phyloP scores from a whole-genome alignment of 2,329 filamentous ascomycete genomes.

The Talaromyces islandicus region DNA sequence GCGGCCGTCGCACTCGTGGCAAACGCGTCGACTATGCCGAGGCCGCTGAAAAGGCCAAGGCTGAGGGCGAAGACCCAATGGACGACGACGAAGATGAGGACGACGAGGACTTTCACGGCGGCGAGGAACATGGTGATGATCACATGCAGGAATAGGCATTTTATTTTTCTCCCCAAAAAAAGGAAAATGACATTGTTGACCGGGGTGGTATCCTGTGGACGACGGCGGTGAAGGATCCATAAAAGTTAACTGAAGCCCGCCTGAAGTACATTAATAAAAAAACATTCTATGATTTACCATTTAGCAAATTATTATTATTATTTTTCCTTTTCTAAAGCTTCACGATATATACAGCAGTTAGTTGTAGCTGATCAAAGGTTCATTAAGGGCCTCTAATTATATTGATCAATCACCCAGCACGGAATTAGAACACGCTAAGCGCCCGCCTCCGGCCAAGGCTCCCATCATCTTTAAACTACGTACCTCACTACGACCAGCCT shows the following conservation, averaged over 20 bases:
- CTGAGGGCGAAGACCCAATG: slow-evolving; percentile 63
- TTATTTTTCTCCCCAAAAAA: neutral
- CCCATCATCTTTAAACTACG: neutral
- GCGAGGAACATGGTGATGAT: slow-evolving; percentile 25
- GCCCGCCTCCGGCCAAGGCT: neutral
- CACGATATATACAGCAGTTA: neutral
- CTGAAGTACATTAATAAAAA: too few species aligned
- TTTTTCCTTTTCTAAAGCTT: neutral
- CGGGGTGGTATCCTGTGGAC: neutral
- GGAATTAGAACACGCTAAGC: neutral
- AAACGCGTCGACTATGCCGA: slow-evolving; percentile 90
- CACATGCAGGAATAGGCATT: slow-evolving; percentile 33
- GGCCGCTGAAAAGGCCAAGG: slow-evolving; percentile 75
- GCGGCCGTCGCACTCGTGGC: slow-evolving; percentile 79
- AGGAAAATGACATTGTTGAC: neutral
- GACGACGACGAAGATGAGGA: slow-evolving; percentile 54
- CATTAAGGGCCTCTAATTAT: neutral
- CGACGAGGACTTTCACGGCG: slow-evolving; percentile 32
- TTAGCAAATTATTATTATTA: neutral
- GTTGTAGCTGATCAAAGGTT: neutral
- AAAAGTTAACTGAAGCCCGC: too few species aligned
- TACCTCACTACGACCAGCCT: neutral
- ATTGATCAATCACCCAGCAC: neutral
- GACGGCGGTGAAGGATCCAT: too few species aligned
- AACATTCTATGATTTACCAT: neutral